A percentile compares a stretch with the other conserved stretches of the same genome.
phyloP scores from a whole-genome alignment of 2,329 filamentous ascomycete species.

The Penicillium sclerotigenum region DNA sequence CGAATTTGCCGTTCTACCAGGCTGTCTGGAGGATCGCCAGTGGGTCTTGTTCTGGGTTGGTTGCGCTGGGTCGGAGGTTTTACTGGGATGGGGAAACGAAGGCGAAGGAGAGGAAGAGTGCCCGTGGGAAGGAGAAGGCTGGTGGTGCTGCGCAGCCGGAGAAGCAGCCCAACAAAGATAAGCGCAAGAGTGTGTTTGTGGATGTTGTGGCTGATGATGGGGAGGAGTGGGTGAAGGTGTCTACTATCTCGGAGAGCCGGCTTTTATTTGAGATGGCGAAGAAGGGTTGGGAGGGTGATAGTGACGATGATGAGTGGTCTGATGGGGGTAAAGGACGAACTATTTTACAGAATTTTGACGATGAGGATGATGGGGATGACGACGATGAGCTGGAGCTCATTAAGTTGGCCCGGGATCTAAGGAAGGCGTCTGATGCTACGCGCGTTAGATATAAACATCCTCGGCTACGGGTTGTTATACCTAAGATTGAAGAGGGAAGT shows the following conservation, averaged over 20 bases:
- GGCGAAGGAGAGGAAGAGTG: slow-evolving; percentile 2
- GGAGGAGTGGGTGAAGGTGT: slow-evolving; percentile 66
- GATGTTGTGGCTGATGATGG: slow-evolving; percentile 65
- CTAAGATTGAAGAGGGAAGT: slow-evolving; percentile 53
- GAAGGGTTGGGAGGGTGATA: slow-evolving; percentile 58
- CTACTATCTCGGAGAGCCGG: slow-evolving; percentile 61
- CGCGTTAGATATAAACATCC: slow-evolving; percentile 60
- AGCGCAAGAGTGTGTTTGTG: slow-evolving; percentile 55
- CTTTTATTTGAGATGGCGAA: slow-evolving; percentile 67
- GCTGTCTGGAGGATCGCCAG: slow-evolving; percentile 63
- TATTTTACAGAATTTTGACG: slow-evolving; percentile 27
- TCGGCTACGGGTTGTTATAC: slow-evolving; percentile 58
- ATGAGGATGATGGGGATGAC: slow-evolving; percentile 38
- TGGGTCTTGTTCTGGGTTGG: slow-evolving; percentile 51
- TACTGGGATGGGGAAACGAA: slow-evolving; percentile 42
- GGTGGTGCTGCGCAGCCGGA: slow-evolving; percentile 15
- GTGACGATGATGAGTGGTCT: slow-evolving; percentile 46
- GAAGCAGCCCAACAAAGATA: slow-evolving; percentile 36
- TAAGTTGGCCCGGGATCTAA: slow-evolving; percentile 58
- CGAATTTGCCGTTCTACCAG: slow-evolving; percentile 64
- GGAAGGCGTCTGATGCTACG: slow-evolving; percentile 55
- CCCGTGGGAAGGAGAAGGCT: slow-evolving; percentile 5
- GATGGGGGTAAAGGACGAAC: slow-evolving; percentile 24
- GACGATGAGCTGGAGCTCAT: slow-evolving; percentile 59
- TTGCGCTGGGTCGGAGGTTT: slow-evolving; percentile 57